A percentile compares a stretch with the other conserved stretches of the same genome.
phyloP scores from a whole-genome alignment of 345 rosid genomes.

The Aegle marmelos region DNA sequence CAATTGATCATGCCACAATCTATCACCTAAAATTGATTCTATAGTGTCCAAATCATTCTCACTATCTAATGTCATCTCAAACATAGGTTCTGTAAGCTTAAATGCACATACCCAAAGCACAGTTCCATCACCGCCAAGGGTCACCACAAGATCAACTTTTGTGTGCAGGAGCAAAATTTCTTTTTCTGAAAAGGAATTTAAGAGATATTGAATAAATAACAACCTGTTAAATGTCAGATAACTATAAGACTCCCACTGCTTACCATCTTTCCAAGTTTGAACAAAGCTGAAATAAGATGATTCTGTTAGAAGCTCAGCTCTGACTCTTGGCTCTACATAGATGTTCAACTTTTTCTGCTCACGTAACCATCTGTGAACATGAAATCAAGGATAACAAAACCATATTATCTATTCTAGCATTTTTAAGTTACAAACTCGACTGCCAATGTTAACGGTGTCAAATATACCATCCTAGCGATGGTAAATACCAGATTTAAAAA shows the following conservation, averaged over 20 bases:
- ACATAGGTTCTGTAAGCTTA: not conserved
- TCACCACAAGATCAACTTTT: slow-evolving; percentile 88
- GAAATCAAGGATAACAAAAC: slow-evolving; percentile 14
- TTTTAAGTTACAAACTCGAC: slow-evolving; percentile 9
- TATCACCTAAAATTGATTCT: not conserved
- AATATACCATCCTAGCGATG: not conserved
- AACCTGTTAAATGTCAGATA: not conserved
- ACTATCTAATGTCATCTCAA: slow-evolving; percentile 6
- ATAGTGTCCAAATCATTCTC: not conserved
- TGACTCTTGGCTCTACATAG: slow-evolving; percentile 89
- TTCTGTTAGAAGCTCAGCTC: slow-evolving; percentile 70
- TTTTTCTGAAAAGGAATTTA: slow-evolving; percentile 44
- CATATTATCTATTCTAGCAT: not conserved
- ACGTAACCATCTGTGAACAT: slow-evolving; percentile 77
- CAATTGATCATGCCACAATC: not conserved
- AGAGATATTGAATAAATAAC: not conserved
- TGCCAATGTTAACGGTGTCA: not conserved
- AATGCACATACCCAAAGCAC: slow-evolving; percentile 83
- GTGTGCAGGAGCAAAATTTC: slow-evolving; percentile 72
- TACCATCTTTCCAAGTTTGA: slow-evolving; percentile 95
- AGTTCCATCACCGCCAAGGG: slow-evolving; percentile 99
- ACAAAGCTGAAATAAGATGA: slow-evolving; percentile 74
- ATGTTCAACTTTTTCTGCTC: slow-evolving; percentile 62
- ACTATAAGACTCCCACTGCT: slow-evolving; percentile 16
- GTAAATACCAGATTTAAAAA: not conserved